Evolutionary conservation across 1,284 basidiomycete species (phyloP), one percentile per base, ranked within the genome.

Genomic region (Sanghuangporus sanghuang): DNA sequence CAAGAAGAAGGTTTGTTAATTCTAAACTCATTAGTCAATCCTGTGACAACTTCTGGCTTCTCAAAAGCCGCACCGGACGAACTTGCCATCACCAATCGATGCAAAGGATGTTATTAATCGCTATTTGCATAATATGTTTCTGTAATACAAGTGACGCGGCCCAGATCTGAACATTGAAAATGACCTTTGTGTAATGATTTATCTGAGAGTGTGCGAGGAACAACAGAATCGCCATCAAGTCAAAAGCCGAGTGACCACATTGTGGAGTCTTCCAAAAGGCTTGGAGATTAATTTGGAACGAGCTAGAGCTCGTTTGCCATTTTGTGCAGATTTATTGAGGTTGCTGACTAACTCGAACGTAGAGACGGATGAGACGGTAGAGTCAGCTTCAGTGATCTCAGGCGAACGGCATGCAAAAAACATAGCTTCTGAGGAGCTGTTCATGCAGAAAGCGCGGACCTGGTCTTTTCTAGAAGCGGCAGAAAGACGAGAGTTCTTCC

Each of bases 171-270:
- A 32, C 27, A 32, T 32, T 3, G 27, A 32, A 32, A 3, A 32
- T 32, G 5, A 32, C 27, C 27, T 23, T 23, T 3, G 27, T 32
- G 4, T 32, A 5, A 32, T 32, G 27, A 32, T 32, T 32, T 32
- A 32, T 32, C 27, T 32, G 27, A 32, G 27, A 32, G 4, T 32
- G 27, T 46, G 6, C 16, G 1, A n/a, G 7, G 21, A 14, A 7
- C 16, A n/a, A n/a, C 7, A 46, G 16, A 3, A 14, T 46, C 16
- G 16, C 21, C 14, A 12, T 57, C 46, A 62, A 23, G 61, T 27
- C 16, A 62, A 42, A 18, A 62, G n/a, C 18, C 61, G 61, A 23
- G 39, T 62, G 32, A 62, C 44, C 18, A 50, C 61, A 16, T 50
- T 62, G 12, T 57, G 42, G 8, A 62, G 35, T 21, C 46, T 44